Percentiles rank a stretch among this genome's conserved stretches.
Evolutionary conservation across 768 basidiomycete genomes (phyloP).

Genomic region (Lactarius indigo): DNA sequence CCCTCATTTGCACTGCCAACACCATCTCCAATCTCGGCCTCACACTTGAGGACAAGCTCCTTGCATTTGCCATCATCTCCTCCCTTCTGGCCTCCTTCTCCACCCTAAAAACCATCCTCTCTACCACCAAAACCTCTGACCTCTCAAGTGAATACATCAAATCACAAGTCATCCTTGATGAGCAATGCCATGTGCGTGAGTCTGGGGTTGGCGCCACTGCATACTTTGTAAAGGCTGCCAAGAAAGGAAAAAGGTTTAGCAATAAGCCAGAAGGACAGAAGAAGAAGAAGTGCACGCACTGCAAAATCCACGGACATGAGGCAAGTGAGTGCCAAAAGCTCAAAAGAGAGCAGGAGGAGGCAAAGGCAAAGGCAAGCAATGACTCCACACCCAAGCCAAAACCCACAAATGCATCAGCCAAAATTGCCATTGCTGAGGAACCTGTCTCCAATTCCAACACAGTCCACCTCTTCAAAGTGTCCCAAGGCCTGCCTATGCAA

Average conservation of each 20-base stretch:
- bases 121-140: conserved; percentile 16
- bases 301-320: background rate
- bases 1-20: too few species aligned
- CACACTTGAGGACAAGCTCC: too few species aligned
- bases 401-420: background rate
- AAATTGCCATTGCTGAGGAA: background rate
- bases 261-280: background rate
- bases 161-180: conserved; percentile 17
- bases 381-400: too few species aligned
- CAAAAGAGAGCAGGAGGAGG: too few species aligned
- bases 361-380: too few species aligned
- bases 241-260: background rate
- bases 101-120: conserved; percentile 28
- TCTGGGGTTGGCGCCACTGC: background rate
- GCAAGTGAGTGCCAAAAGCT: conserved; percentile 3
- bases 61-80: conserved; percentile 28
- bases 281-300: background rate
- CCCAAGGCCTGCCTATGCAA: conserved; percentile 2
- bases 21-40: too few species aligned
- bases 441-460: background rate
- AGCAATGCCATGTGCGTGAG: conserved; percentile 6
- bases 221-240: background rate
- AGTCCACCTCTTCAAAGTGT: background rate
- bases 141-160: conserved; percentile 20
- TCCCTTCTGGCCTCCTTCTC: conserved; percentile 28